Conservation (phyloP, 306 rosid genomes). For the Pyrus pyrifolia region DNA sequence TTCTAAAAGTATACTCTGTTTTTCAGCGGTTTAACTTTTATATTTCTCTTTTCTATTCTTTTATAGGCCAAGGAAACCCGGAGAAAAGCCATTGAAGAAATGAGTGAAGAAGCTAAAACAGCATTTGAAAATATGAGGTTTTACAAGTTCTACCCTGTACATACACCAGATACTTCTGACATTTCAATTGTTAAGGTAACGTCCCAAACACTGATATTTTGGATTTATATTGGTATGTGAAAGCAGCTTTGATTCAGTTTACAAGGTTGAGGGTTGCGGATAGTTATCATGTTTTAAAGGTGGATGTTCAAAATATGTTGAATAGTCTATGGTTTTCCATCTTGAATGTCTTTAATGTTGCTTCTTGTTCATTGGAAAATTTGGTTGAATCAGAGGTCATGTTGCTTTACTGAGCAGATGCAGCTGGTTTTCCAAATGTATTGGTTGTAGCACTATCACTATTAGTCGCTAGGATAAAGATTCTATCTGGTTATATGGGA, state of each 20-base stretch:
- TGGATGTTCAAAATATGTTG: neutral
- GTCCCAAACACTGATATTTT: neutral
- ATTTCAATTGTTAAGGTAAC: slow-evolving; percentile 19
- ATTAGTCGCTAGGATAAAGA: neutral
- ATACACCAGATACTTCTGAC: neutral
- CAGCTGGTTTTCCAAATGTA: neutral
- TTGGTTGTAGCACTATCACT: neutral
- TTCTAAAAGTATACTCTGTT: neutral
- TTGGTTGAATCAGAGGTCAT: neutral
- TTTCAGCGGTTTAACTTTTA: neutral
- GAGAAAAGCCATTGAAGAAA: slow-evolving; percentile 59
- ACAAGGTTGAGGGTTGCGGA: neutral
- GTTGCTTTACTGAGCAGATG: neutral
- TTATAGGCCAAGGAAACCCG: slow-evolving; percentile 78
- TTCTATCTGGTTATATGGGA: neutral
- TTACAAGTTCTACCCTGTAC: slow-evolving; percentile 3
- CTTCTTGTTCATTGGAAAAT: neutral
- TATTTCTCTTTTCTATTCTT: neutral
- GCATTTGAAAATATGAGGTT: slow-evolving; percentile 71
- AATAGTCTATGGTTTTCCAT: neutral
- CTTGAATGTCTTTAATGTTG: neutral
- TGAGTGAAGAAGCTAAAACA: slow-evolving; percentile 63
- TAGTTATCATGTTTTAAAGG: neutral
- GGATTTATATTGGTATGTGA: neutral
- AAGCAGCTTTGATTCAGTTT: neutral